Conservation (phyloP, 768 basidiomycete species). For the Serpula lacrymans region DNA sequence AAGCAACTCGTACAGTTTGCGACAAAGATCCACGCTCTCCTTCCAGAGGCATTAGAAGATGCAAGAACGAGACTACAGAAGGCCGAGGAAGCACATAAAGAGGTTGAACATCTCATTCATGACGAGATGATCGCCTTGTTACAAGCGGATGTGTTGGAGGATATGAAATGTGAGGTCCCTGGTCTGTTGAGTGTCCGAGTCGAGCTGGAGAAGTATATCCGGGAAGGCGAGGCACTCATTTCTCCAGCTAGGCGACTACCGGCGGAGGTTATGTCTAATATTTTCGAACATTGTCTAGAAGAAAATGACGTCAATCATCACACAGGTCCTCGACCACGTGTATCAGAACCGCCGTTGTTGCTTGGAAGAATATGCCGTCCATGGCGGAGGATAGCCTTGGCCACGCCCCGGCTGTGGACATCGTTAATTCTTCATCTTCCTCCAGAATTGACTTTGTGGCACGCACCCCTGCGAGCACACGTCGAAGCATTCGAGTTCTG, state of each 20-base stretch:
- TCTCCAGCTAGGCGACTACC: conserved; percentile 29
- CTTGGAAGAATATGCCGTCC: conserved; percentile 27
- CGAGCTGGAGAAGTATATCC: conserved; percentile 14
- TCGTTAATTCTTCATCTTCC: conserved; percentile 22
- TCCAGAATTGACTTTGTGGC: conserved; percentile 13
- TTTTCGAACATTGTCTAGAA: conserved; percentile 21
- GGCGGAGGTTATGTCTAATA: conserved; percentile 23
- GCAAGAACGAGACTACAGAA: too few relatives aligned
- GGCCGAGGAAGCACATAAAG: too few relatives aligned
- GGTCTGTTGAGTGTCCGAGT: too few relatives aligned
- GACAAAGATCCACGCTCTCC: too few relatives aligned
- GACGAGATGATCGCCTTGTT: too few relatives aligned
- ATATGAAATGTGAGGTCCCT: conserved; percentile 4
- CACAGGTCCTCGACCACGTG: conserved; percentile 7
- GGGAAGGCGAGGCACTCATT: conserved; percentile 22
- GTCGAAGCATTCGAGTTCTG: conserved; percentile 21
- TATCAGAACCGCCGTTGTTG: conserved; percentile 18
- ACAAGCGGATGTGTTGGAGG: too few relatives aligned
- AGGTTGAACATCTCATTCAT: too few relatives aligned
- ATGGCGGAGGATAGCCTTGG: conserved; percentile 26
- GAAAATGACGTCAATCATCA: conserved; percentile 8
- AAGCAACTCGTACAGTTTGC: too few relatives aligned
- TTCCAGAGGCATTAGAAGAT: too few relatives aligned
- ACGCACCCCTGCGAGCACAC: conserved; percentile 26
- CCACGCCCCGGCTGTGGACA: conserved; percentile 23